Percentiles rank a stretch among this genome's conserved stretches.
phyloP scores from a whole-genome alignment of 768 basidiomycete genomes.

The Termitomyces sp. region DNA sequence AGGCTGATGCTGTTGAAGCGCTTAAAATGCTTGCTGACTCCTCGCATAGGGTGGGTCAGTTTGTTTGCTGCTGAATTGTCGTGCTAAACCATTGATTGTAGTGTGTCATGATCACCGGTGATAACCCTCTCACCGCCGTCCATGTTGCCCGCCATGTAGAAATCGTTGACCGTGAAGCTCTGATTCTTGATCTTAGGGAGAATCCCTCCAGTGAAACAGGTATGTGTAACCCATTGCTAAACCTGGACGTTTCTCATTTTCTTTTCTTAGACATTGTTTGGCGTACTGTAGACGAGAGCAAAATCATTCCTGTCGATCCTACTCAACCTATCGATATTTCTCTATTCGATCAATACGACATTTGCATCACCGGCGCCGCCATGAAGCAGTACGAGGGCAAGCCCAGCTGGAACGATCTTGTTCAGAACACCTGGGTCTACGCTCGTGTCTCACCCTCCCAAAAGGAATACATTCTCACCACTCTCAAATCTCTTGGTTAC shows the following conservation, averaged over 20 bases:
- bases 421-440: slow-evolving; percentile 97
- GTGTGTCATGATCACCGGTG: slow-evolving; percentile 99
- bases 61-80: not conserved
- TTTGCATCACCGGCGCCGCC: slow-evolving; percentile 93
- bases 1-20: slow-evolving; percentile 84
- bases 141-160: slow-evolving; percentile 97
- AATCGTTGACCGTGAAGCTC: slow-evolving; percentile 91
- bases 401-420: slow-evolving; percentile 72
- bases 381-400: slow-evolving; percentile 78
- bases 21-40: slow-evolving; percentile 95
- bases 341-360: slow-evolving; percentile 85
- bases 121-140: slow-evolving; percentile 94
- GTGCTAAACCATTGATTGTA: slow-evolving; percentile 23
- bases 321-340: slow-evolving; percentile 68
- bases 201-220: slow-evolving; percentile 66
- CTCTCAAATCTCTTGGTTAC: slow-evolving; percentile 85
- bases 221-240: slow-evolving; percentile 24
- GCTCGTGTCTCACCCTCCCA: slow-evolving; percentile 95
- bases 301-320: slow-evolving; percentile 82
- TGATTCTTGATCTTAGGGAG: slow-evolving; percentile 89
- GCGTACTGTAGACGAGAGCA: slow-evolving; percentile 91
- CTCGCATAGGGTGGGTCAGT: slow-evolving; percentile 79
- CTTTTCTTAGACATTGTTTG: slow-evolving; percentile 71
- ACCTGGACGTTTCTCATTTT: not conserved
- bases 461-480: slow-evolving; percentile 93